Percentiles rank a stretch among this genome's conserved stretches.
Conservation (phyloP, 495 filamentous ascomycete species). For the Cryomyces antarcticus region DNA sequence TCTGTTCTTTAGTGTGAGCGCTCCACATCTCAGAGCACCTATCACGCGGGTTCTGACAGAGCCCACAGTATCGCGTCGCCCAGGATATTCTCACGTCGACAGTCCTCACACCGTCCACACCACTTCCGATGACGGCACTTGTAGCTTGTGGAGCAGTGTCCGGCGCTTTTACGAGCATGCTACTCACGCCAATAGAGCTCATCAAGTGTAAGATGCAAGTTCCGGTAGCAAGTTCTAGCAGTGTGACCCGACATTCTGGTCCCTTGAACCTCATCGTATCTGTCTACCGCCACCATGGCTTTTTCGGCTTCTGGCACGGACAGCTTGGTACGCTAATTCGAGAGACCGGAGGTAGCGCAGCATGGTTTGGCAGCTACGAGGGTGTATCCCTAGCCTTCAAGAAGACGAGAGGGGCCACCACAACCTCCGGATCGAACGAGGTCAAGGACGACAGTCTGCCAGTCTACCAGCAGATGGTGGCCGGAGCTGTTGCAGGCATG, state of each 20-base stretch:
- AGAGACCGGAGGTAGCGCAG: conserved; percentile 79
- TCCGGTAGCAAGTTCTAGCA: conserved; percentile 19
- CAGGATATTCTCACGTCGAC: conserved; percentile 27
- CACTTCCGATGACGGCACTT: conserved; percentile 49
- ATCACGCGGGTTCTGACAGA: conserved; percentile 5
- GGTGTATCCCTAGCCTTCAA: conserved; percentile 49
- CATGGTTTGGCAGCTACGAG: conserved; percentile 93
- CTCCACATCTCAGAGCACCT: not conserved
- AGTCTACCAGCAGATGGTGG: conserved; percentile 64
- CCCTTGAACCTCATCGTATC: conserved; percentile 46
- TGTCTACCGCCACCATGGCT: conserved; percentile 59
- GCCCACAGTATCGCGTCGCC: conserved; percentile 34
- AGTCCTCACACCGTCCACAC: not conserved
- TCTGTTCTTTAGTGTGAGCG: conserved; percentile 60
- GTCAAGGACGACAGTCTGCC: conserved; percentile 21
- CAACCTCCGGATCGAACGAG: not conserved
- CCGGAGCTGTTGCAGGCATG: conserved; percentile 82
- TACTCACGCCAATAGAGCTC: conserved; percentile 88
- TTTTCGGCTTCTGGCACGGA: conserved; percentile 83
- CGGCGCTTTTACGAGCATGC: conserved; percentile 75
- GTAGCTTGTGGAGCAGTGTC: conserved; percentile 60
- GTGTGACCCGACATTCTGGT: conserved; percentile 16
- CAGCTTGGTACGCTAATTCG: conserved; percentile 84
- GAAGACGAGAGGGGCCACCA: conserved; percentile 7
- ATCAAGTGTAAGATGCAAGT: conserved; percentile 99